Conservation (phyloP, 2,329 filamentous ascomycete species). For the Tolypocladium inflatum region DNA sequence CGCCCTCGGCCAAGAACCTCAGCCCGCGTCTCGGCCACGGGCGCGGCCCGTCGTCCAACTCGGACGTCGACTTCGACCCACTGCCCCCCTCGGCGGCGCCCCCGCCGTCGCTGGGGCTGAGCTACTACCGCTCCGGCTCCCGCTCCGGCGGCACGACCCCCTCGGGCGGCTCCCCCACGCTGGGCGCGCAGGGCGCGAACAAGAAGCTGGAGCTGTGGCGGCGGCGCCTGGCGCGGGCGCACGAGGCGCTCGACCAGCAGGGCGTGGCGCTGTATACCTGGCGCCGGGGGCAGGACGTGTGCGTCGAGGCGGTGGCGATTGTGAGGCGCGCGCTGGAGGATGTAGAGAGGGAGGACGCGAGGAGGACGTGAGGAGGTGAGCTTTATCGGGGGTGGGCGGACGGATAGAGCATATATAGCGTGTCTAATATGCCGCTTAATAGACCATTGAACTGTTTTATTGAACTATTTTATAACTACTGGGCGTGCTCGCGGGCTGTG, state of each 20-base stretch:
- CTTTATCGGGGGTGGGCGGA: background rate
- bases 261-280: slow-evolving; percentile 65
- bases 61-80: slow-evolving; percentile 31
- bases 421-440: background rate
- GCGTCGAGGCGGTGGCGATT: slow-evolving; percentile 54
- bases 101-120: slow-evolving; percentile 7
- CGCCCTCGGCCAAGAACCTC: slow-evolving; percentile 22
- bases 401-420: background rate
- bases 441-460: background rate
- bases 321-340: slow-evolving; percentile 45
- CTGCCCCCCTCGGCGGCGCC: slow-evolving; percentile 22
- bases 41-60: slow-evolving; percentile 22
- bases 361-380: background rate
- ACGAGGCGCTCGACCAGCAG: slow-evolving; percentile 49
- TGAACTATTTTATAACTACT: too few species aligned
- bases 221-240: slow-evolving; percentile 55
- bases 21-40: slow-evolving; percentile 22
- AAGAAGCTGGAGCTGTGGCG: slow-evolving; percentile 68
- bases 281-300: slow-evolving; percentile 62
- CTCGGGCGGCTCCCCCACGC: slow-evolving; percentile 19
- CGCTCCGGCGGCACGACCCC: slow-evolving; percentile 23
- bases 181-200: slow-evolving; percentile 33
- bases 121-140: slow-evolving; percentile 15
- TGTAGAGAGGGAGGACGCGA: slow-evolving; percentile 19
- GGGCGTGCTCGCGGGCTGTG: background rate